These are phyloP conservation scores for Coemansia interrupta DNA, from an alignment of 192 early-diverging fungal species.

Conservation along the genomic window DNA sequence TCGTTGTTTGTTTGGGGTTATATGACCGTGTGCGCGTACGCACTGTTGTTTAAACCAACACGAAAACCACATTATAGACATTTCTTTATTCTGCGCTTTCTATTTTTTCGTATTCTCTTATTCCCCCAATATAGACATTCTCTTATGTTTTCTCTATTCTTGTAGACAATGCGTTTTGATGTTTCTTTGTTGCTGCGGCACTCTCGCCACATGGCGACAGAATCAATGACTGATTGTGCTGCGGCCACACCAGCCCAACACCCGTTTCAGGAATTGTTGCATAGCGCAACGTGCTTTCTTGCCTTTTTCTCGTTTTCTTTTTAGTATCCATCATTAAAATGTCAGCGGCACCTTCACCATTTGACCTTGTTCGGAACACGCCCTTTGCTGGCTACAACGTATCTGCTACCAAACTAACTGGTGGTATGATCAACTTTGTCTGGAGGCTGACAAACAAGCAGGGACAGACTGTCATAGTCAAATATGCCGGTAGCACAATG, in stretches of 20 bases:
- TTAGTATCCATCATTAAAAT: conserved; percentile 5
- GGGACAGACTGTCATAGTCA: conserved; percentile 18
- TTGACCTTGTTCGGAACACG: conserved; percentile 19
- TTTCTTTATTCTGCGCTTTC: too few species aligned
- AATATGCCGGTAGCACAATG: conserved; percentile 22
- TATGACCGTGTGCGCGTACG: not conserved
- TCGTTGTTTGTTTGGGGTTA: too few species aligned
- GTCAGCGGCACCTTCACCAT: conserved; percentile 11
- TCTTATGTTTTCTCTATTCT: not conserved
- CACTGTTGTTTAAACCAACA: not conserved
- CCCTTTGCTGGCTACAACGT: conserved; percentile 16
- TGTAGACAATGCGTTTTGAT: not conserved
- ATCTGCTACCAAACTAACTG: conserved; percentile 21
- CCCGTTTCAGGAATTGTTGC: not conserved
- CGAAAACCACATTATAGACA: too few species aligned
- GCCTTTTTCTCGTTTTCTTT: conserved; percentile 1
- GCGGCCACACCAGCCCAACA: too few species aligned
- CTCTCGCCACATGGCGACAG: not conserved
- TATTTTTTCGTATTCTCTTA: conserved; percentile 1
- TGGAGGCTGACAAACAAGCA: conserved; percentile 15
- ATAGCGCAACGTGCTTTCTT: conserved; percentile 1
- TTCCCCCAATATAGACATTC: conserved; percentile 6
- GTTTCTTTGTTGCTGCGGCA: not conserved
- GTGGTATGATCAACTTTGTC: conserved; percentile 34
- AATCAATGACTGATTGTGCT: not conserved